Percentiles rank a stretch among this genome's conserved stretches.
Evolutionary conservation across 2,329 filamentous ascomycete genomes (phyloP).

Genomic region (Trichoderma cornu-damae): DNA sequence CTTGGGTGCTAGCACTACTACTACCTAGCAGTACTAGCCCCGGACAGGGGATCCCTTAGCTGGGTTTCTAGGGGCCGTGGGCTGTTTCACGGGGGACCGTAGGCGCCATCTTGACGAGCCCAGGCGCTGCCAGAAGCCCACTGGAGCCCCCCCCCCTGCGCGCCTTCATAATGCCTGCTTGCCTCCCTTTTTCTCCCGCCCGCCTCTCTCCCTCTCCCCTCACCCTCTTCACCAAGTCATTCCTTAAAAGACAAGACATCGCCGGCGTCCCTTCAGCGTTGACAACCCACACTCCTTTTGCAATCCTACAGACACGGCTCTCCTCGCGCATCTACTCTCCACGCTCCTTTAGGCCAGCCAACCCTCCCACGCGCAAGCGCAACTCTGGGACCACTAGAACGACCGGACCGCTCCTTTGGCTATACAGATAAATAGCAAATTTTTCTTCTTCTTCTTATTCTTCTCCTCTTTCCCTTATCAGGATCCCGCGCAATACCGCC

Average conservation of each 20-base stretch:
- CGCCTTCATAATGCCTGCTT: slow-evolving; percentile 24
- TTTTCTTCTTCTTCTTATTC: too few relatives aligned
- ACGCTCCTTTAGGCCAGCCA: slow-evolving; percentile 15
- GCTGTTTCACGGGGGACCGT: not conserved
- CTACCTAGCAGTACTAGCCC: too few relatives aligned
- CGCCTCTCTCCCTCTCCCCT: slow-evolving; percentile 18
- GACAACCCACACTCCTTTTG: slow-evolving; percentile 19
- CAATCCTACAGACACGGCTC: not conserved
- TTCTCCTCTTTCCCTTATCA: too few relatives aligned
- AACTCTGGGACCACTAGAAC: slow-evolving; percentile 22
- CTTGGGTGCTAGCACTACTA: too few relatives aligned
- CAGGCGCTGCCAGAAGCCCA: not conserved
- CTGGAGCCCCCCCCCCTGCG: slow-evolving; percentile 3
- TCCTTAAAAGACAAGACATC: slow-evolving; percentile 20
- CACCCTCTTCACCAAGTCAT: slow-evolving; percentile 21
- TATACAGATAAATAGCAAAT: slow-evolving; percentile 7
- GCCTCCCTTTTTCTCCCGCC: slow-evolving; percentile 15
- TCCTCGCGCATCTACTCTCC: slow-evolving; percentile 14
- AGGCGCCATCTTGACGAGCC: not conserved
- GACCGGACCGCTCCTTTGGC: slow-evolving; percentile 5
- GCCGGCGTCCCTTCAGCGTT: slow-evolving; percentile 16
- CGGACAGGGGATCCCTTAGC: slow-evolving; percentile 1
- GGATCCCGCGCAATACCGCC: slow-evolving; percentile 3
- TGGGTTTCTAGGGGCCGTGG: not conserved
- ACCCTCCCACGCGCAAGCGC: slow-evolving; percentile 3